Conservation (phyloP, 352 stramenopile species). For the Phytophthora pini region DNA sequence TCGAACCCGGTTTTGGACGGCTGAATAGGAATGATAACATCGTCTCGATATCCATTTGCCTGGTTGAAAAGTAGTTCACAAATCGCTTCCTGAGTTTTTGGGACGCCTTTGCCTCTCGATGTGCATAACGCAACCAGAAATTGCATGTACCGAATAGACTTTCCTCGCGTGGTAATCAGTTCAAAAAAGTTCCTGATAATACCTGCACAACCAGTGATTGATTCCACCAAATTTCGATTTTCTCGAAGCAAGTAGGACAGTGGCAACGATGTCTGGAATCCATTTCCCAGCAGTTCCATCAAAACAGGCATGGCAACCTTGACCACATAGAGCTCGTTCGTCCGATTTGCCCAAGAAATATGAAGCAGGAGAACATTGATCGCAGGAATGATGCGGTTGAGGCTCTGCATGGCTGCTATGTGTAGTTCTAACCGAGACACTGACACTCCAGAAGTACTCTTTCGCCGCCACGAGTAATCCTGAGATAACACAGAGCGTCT, state of each 20-base stretch:
- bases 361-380: conserved; percentile 69
- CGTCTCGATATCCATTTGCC: conserved; percentile 58
- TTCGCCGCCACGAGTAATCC: conserved; percentile 35
- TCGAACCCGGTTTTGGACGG: conserved; percentile 55
- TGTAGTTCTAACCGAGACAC: conserved; percentile 41
- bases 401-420: conserved; percentile 49
- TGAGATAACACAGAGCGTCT: conserved; percentile 28
- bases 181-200: conserved; percentile 79
- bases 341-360: conserved; percentile 63
- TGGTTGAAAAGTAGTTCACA: conserved; percentile 75
- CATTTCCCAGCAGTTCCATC: conserved; percentile 77
- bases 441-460: conserved; percentile 29
- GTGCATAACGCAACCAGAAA: conserved; percentile 77
- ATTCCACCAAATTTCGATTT: conserved; percentile 77
- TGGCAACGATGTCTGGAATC: conserved; percentile 73
- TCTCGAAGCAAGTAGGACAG: conserved; percentile 73
- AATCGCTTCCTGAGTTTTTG: conserved; percentile 79
- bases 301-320: conserved; percentile 64
- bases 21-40: conserved; percentile 62
- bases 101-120: conserved; percentile 59
- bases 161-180: conserved; percentile 70
- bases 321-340: conserved; percentile 66
- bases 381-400: conserved; percentile 63
- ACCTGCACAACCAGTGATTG: conserved; percentile 62
- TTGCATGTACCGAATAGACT: conserved; percentile 79